Percentiles rank a stretch among this genome's conserved stretches.
Conservation (phyloP, 2,329 filamentous ascomycete genomes). For the Furcasterigmium furcatum region DNA sequence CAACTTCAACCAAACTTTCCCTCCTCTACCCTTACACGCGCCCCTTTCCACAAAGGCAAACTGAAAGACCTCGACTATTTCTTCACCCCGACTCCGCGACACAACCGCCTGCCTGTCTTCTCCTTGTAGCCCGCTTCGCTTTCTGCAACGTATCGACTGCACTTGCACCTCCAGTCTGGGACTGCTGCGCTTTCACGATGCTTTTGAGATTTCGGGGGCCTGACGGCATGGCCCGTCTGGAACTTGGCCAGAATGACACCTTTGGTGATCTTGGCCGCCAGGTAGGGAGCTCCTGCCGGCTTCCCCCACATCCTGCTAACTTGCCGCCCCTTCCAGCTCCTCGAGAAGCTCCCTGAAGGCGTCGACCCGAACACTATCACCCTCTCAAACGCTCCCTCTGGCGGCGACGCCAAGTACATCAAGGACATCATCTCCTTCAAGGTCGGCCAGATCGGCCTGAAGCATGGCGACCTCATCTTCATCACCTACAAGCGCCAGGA, state of each 20-base stretch:
- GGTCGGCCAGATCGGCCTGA: constrained; percentile 57
- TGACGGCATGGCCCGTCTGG: constrained; percentile 88
- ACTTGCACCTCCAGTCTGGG: not conserved
- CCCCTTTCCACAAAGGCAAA: too few species aligned
- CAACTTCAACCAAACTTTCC: constrained; percentile 3
- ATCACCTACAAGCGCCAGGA: constrained; percentile 69
- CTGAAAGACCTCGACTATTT: constrained; percentile 4
- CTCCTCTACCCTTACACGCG: too few species aligned
- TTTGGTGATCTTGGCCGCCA: constrained; percentile 61
- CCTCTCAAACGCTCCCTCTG: constrained; percentile 58
- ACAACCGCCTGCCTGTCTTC: not conserved
- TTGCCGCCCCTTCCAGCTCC: constrained; percentile 37
- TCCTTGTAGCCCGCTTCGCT: not conserved
- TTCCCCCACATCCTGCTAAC: constrained; percentile 11
- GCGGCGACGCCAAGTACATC: constrained; percentile 56
- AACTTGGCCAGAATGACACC: constrained; percentile 68
- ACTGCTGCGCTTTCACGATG: constrained; percentile 47
- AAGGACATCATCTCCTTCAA: constrained; percentile 53
- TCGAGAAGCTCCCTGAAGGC: constrained; percentile 57
- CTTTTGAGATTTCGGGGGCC: constrained; percentile 84
- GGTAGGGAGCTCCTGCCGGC: constrained; percentile 28
- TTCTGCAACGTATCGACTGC: not conserved
- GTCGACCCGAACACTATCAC: constrained; percentile 58
- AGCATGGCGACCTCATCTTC: constrained; percentile 89
- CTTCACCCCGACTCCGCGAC: constrained; percentile 2